These are phyloP conservation scores for Penicillium digitatum DNA, from an alignment of 2,329 filamentous ascomycete genomes.

Conservation along the genomic window DNA sequence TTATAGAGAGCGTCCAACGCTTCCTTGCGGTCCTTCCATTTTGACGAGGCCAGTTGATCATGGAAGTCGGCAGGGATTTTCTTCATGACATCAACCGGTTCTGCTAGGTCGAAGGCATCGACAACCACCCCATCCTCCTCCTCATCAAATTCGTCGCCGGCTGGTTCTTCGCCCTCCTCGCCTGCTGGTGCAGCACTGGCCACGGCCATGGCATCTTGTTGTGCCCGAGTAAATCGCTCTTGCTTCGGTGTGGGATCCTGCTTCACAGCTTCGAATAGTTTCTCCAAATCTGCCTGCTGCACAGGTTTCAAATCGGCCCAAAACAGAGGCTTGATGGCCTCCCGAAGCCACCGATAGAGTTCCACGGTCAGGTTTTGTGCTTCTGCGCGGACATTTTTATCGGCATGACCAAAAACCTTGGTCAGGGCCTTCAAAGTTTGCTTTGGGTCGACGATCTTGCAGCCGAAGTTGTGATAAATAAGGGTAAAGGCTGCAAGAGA, in stretches of 20 bases:
- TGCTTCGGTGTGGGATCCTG: slow-evolving; percentile 83
- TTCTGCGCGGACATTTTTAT: slow-evolving; percentile 96
- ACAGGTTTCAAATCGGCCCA: slow-evolving; percentile 94
- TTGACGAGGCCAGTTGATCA: slow-evolving; percentile 80
- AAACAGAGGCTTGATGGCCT: slow-evolving; percentile 97
- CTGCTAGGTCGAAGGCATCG: slow-evolving; percentile 75
- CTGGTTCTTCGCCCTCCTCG: slow-evolving; percentile 50
- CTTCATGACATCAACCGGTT: slow-evolving; percentile 79
- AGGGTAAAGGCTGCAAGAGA: slow-evolving; percentile 72
- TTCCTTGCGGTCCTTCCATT: slow-evolving; percentile 98
- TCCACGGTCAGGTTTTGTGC: slow-evolving; percentile 88
- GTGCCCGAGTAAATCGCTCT: slow-evolving; percentile 79
- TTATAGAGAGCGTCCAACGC: slow-evolving; percentile 77
- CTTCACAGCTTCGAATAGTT: slow-evolving; percentile 90
- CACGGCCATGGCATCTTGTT: slow-evolving; percentile 77
- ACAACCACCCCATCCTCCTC: slow-evolving; percentile 63
- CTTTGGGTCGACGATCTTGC: slow-evolving; percentile 90
- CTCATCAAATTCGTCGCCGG: slow-evolving; percentile 50
- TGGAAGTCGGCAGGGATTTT: slow-evolving; percentile 78
- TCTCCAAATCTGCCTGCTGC: slow-evolving; percentile 89
- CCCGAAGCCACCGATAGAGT: slow-evolving; percentile 92
- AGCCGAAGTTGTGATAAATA: slow-evolving; percentile 91
- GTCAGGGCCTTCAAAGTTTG: slow-evolving; percentile 81
- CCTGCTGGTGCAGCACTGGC: slow-evolving; percentile 58
- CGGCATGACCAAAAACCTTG: slow-evolving; percentile 89